phyloP scores from a whole-genome alignment of 1,139 yeast genomes.

The Suhomyces panamericanus region DNA sequence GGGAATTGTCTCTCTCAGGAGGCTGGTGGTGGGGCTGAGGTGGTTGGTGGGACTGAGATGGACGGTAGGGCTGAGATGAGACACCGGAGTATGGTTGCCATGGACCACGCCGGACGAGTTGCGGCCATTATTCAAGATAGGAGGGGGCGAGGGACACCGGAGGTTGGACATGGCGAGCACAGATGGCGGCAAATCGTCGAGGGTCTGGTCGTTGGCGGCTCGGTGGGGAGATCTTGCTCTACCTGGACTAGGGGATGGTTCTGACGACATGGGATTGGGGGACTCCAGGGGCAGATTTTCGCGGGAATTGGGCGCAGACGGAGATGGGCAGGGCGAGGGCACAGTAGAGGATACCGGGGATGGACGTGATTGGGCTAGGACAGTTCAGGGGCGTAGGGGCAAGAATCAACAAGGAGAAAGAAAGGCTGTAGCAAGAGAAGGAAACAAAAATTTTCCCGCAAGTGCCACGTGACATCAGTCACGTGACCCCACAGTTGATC shows the following conservation, averaged over 20 bases:
- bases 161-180: conserved; percentile 56
- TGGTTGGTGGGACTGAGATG: conserved; percentile 6
- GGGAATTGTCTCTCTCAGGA: conserved; percentile 40
- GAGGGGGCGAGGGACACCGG: conserved; percentile 70
- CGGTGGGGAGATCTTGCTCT: conserved; percentile 7
- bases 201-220: conserved; percentile 6
- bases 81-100: neutral
- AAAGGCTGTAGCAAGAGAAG: neutral
- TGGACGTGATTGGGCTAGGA: neutral
- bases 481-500: neutral
- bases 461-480: neutral
- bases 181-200: conserved; percentile 37
- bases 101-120: neutral
- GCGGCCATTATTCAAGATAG: conserved; percentile 48
- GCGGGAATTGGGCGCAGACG: neutral
- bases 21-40: conserved; percentile 5
- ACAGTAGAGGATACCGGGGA: neutral
- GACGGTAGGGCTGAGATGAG: neutral
- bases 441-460: neutral
- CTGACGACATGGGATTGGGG: conserved; percentile 4
- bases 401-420: neutral
- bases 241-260: conserved; percentile 6
- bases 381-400: neutral
- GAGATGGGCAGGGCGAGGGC: neutral
- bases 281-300: neutral